Percentiles rank a stretch among this genome's conserved stretches.
Conservation (phyloP, 345 rosid species). For the Carallia brachiata region DNA sequence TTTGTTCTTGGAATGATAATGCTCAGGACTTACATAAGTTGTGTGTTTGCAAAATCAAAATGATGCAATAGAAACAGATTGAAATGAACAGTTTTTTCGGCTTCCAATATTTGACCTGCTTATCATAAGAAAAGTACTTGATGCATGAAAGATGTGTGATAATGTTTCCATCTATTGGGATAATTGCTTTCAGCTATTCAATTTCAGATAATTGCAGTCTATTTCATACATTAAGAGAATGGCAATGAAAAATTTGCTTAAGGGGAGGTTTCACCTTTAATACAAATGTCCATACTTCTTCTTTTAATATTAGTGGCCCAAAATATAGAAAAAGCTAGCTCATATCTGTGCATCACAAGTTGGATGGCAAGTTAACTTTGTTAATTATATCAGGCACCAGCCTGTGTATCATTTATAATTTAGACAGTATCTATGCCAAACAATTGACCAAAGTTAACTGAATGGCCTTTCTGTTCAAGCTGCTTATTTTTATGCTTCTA, state of each 20-base stretch:
- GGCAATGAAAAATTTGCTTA: neutral
- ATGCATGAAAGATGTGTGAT: neutral
- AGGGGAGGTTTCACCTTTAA: neutral
- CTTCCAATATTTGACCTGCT: neutral
- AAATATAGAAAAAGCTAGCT: neutral
- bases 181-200: neutral
- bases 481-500: constrained; percentile 2
- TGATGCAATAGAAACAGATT: neutral
- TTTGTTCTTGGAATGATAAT: constrained; percentile 1
- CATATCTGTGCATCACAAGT: neutral
- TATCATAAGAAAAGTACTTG: neutral
- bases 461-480: neutral
- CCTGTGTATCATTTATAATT: neutral
- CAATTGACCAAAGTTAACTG: constrained; percentile 6
- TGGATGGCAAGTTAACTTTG: no score
- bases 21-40: neutral
- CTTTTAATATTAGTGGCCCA: neutral
- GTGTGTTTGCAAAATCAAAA: neutral
- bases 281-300: no score
- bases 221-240: neutral
- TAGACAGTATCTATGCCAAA: neutral
- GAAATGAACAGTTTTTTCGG: neutral
- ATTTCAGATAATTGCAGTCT: neutral
- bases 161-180: neutral
- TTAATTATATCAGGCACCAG: no score